Conservation (phyloP, 2,329 filamentous ascomycete species). For the Cladophialophora exuberans region DNA sequence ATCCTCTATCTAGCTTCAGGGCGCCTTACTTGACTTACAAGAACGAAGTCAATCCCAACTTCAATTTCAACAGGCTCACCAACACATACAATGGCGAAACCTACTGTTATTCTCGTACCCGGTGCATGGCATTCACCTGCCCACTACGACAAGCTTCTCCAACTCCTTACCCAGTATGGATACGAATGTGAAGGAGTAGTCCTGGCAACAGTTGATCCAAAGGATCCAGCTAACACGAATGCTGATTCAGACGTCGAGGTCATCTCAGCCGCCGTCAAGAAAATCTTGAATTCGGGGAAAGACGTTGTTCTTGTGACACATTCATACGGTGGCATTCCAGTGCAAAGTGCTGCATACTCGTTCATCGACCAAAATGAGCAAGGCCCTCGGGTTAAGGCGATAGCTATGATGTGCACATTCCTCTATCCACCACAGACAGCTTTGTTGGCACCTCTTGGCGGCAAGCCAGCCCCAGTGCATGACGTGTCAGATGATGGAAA, state of each 20-base stretch:
- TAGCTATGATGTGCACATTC: conserved; percentile 10
- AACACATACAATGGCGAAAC: conserved; percentile 33
- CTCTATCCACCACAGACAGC: conserved; percentile 14
- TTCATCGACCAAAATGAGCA: not conserved
- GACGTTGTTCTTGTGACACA: conserved; percentile 26
- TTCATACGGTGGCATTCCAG: conserved; percentile 28
- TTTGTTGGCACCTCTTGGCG: not conserved
- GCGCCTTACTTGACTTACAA: not conserved
- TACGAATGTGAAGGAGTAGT: not conserved
- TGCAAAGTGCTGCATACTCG: conserved; percentile 20
- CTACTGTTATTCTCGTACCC: conserved; percentile 40
- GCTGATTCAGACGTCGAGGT: conserved; percentile 7
- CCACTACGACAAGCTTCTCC: conserved; percentile 34
- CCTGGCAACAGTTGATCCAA: conserved; percentile 24
- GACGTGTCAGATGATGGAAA: not conserved
- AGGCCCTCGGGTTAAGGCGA: not conserved
- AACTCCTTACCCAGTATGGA: conserved; percentile 38
- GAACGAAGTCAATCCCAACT: not conserved
- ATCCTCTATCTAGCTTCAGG: no score
- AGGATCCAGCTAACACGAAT: conserved; percentile 30
- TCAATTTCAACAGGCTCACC: not conserved
- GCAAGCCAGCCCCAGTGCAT: conserved; percentile 1
- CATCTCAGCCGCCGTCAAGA: conserved; percentile 16
- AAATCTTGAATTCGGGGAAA: conserved; percentile 20
- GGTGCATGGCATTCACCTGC: conserved; percentile 44